These are phyloP conservation scores for Coprinopsis cinerea DNA, from an alignment of 768 basidiomycete genomes.

Conservation along the genomic window DNA sequence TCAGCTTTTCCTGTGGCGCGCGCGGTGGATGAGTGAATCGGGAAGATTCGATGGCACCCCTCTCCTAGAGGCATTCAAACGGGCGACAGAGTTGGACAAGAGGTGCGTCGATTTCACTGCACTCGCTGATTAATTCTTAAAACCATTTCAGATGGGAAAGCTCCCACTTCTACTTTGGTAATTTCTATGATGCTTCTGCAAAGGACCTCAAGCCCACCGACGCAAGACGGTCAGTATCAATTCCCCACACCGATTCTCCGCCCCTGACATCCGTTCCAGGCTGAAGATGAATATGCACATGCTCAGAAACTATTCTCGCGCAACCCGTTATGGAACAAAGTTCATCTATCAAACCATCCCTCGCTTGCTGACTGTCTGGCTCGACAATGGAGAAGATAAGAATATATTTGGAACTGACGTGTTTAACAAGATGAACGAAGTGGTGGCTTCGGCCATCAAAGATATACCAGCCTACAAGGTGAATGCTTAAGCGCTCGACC, in stretches of 20 bases:
- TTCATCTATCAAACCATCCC: conserved; percentile 96
- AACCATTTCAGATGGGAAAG: conserved; percentile 65
- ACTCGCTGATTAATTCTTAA: not conserved
- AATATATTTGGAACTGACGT: conserved; percentile 24
- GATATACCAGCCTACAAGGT: conserved; percentile 79
- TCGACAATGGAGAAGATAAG: conserved; percentile 75
- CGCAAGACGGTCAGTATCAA: conserved; percentile 31
- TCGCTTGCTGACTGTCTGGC: conserved; percentile 89
- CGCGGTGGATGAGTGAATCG: conserved; percentile 90
- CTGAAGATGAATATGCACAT: conserved; percentile 62
- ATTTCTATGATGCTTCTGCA: conserved; percentile 79
- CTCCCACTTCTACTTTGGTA: conserved; percentile 78
- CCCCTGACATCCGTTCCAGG: conserved; percentile 26
- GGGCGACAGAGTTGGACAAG: conserved; percentile 42
- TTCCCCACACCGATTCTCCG: too few species aligned
- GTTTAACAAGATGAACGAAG: conserved; percentile 52
- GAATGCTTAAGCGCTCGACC: conserved; percentile 7
- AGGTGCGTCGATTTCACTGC: conserved; percentile 29
- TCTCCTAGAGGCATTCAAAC: conserved; percentile 54
- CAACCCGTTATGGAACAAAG: conserved; percentile 82
- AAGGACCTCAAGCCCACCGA: conserved; percentile 46
- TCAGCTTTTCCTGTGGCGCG: conserved; percentile 74
- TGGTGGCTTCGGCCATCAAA: conserved; percentile 49
- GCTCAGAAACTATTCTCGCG: conserved; percentile 59
- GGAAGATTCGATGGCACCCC: conserved; percentile 67